Evolutionary conservation across 345 rosid species (phyloP), one percentile per base, ranked within the genome.

Genomic region (Ceriops tagal): DNA sequence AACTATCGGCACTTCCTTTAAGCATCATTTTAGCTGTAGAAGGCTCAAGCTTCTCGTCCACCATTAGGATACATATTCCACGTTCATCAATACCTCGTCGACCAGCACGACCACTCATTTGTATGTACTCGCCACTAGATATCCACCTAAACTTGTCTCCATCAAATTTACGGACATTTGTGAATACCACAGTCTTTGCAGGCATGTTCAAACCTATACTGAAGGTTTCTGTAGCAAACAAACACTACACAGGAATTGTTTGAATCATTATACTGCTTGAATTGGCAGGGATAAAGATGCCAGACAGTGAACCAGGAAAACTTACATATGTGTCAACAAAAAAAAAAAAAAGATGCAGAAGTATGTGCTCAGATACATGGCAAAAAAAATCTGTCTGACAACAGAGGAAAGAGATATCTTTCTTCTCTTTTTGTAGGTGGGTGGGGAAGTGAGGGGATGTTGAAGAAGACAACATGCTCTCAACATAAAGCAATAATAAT

Each of bases 91-190:
- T 90, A 67, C 99, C 99, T 82, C 98, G 92, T 80, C 98, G 96
- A 79, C 99, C 99, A 65, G 99, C 99, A 71, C 99, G 93, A 30
- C 99, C 99, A 75, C 99, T 95, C 97, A 95, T 95, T 67, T 95
- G 99, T 71, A 92, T 88, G 77, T 95, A 95, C 77, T 92, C 98
- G 73, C 98, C 99, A 80, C 99, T 89, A 37, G 99, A 83, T 82
- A 95, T 80, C 99, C 98, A 95, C 79, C 98, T 85, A 78, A 95
- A 95, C 83, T 95, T 95, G 82, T 92, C 96, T 47, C 98, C 99
- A 73, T 95, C 99, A 78, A 92, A 95, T 85, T 95, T 92, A 65
- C 99, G 93, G 60, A 92, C 98, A 86, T 90, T 95, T 72, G 98
- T 92, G 77, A 95, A 95, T 11, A 95, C 99, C 65, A 95, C 96